These are phyloP conservation scores for Anisodus tanguticus DNA, from an alignment of 257 asterid species.

Conservation along the genomic window DNA sequence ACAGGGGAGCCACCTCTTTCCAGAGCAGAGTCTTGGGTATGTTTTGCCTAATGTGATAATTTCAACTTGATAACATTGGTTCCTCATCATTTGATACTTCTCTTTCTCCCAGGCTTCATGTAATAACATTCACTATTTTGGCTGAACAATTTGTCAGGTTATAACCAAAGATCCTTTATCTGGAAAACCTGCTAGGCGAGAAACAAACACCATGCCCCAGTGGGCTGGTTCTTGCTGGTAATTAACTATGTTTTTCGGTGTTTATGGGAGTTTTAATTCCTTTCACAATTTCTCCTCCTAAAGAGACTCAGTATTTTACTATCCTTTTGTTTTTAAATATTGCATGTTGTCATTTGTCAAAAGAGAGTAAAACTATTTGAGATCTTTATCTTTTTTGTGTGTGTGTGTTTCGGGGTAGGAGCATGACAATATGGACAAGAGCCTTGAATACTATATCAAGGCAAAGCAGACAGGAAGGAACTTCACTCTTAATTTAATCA, in stretches of 20 bases:
- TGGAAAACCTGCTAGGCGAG: constrained; percentile 78
- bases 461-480: too few relatives aligned
- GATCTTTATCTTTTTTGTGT: too few relatives aligned
- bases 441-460: too few relatives aligned
- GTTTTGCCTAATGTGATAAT: constrained; percentile 37
- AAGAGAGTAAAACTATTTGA: too few relatives aligned
- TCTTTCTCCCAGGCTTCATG: neutral
- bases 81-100: neutral
- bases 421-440: too few relatives aligned
- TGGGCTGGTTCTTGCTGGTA: constrained; percentile 99
- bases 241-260: constrained; percentile 22
- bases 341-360: too few relatives aligned
- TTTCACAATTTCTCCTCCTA: constrained; percentile 4
- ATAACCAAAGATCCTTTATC: constrained; percentile 65
- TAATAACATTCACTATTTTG: neutral
- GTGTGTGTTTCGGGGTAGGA: too few relatives aligned
- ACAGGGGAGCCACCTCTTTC: constrained; percentile 98
- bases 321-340: too few relatives aligned
- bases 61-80: neutral
- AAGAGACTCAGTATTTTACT: neutral
- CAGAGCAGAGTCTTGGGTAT: constrained; percentile 89
- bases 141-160: constrained; percentile 56
- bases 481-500: neutral
- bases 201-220: constrained; percentile 97
- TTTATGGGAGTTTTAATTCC: neutral